phyloP scores from a whole-genome alignment of 2,329 filamentous ascomycete species.

The Aspergillus intermedius region DNA sequence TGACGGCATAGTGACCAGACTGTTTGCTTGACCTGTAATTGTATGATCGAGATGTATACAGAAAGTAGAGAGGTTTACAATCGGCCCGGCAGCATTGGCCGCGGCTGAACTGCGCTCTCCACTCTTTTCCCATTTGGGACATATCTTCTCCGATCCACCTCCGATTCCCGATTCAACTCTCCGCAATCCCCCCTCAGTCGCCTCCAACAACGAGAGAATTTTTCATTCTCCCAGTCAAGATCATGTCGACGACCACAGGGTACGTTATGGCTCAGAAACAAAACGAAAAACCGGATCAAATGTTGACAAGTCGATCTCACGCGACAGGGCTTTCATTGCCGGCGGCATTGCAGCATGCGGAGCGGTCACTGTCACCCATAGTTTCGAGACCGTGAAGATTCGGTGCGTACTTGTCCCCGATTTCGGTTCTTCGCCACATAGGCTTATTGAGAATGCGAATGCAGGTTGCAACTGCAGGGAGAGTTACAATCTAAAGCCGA shows the following conservation, averaged over 20 bases:
- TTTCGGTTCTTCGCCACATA: background rate
- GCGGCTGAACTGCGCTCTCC: background rate
- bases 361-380: constrained; percentile 93
- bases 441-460: background rate
- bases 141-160: constrained; percentile 12
- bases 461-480: constrained; percentile 87
- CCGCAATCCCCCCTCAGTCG: constrained; percentile 1
- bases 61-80: too few species aligned
- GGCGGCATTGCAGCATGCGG: constrained; percentile 96
- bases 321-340: constrained; percentile 73
- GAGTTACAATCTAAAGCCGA: constrained; percentile 83
- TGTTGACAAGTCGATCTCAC: constrained; percentile 8
- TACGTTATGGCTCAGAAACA: constrained; percentile 16
- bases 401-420: constrained; percentile 50
- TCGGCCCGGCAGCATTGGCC: background rate
- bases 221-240: background rate
- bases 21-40: too few species aligned
- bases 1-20: too few species aligned
- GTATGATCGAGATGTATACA: too few species aligned
- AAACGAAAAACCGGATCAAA: background rate
- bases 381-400: constrained; percentile 98
- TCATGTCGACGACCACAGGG: constrained; percentile 52
- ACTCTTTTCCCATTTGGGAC: background rate
- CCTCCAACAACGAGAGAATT: background rate
- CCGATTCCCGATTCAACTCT: constrained; percentile 10